Conservation (phyloP, 202 grass and related monocot genomes). For the Brachypodium distachyon region DNA sequence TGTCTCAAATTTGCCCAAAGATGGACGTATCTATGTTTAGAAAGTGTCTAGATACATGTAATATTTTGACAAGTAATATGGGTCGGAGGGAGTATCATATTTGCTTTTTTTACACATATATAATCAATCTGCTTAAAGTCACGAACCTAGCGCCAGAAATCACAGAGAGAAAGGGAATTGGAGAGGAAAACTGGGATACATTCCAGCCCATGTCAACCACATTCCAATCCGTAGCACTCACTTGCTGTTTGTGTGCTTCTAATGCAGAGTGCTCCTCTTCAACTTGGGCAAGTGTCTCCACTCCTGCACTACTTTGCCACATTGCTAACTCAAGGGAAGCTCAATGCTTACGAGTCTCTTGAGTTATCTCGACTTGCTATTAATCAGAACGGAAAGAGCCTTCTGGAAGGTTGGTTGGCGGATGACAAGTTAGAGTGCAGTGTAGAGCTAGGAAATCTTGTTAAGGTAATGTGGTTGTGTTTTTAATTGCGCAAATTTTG, state of each 20-base stretch:
- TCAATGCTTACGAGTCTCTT: constrained; percentile 84
- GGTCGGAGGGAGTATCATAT: too few species aligned
- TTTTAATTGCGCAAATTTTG: not conserved
- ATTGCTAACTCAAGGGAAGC: constrained; percentile 74
- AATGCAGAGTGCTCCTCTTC: constrained; percentile 87
- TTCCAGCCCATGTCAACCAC: too few species aligned
- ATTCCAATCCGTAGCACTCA: too few species aligned
- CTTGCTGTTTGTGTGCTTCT: not conserved
- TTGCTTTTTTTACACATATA: not conserved
- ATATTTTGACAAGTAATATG: too few species aligned
- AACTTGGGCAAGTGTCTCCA: constrained; percentile 86
- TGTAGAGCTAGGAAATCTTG: constrained; percentile 95
- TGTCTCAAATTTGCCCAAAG: too few species aligned
- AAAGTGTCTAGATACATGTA: too few species aligned
- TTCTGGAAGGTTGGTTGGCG: constrained; percentile 85
- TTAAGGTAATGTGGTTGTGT: constrained; percentile 47
- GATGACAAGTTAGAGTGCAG: constrained; percentile 95
- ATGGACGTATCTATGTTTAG: too few species aligned
- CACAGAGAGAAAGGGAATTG: not conserved
- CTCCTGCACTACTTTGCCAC: constrained; percentile 90
- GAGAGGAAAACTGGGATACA: too few species aligned
- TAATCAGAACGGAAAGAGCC: constrained; percentile 96
- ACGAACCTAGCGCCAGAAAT: too few species aligned
- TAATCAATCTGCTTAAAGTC: not conserved
- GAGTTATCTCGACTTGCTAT: constrained; percentile 87